Evolutionary conservation across 768 basidiomycete genomes (phyloP).

Genomic region (Trametes cingulata): DNA sequence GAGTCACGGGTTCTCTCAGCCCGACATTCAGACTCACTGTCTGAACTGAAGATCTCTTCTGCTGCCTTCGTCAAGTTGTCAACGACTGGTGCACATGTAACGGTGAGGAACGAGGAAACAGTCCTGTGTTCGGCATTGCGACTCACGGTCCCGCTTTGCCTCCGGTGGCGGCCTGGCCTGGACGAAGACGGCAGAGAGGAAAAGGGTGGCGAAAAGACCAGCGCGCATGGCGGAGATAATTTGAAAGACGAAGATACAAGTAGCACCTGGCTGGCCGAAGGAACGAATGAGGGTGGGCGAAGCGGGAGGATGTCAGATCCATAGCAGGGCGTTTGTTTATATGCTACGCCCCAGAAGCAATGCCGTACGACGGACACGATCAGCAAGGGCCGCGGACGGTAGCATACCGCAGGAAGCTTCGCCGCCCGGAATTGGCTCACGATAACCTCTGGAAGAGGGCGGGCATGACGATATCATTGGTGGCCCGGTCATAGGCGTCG

Average conservation of each 20-base stretch:
- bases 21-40: background rate
- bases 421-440: background rate
- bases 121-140: too few species aligned
- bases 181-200: constrained; percentile 2
- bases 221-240: constrained; percentile 8
- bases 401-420: background rate
- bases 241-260: background rate
- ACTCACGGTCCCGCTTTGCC: constrained; percentile 9
- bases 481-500: background rate
- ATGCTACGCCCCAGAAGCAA: background rate
- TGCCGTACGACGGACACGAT: background rate
- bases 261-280: constrained; percentile 14
- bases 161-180: constrained; percentile 9
- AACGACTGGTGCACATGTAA: background rate
- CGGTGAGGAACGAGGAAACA: background rate
- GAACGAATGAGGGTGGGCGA: background rate
- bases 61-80: constrained; percentile 1
- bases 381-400: background rate
- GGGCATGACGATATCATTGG: background rate
- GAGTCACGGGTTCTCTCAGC: too few species aligned
- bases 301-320: background rate
- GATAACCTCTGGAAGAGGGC: too few species aligned
- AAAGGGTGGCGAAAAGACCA: constrained; percentile 2
- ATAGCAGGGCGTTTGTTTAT: background rate
- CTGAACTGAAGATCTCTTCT: background rate